Evolutionary conservation across 2,329 filamentous ascomycete genomes (phyloP).

Genomic region (Metarhizium anisopliae): DNA sequence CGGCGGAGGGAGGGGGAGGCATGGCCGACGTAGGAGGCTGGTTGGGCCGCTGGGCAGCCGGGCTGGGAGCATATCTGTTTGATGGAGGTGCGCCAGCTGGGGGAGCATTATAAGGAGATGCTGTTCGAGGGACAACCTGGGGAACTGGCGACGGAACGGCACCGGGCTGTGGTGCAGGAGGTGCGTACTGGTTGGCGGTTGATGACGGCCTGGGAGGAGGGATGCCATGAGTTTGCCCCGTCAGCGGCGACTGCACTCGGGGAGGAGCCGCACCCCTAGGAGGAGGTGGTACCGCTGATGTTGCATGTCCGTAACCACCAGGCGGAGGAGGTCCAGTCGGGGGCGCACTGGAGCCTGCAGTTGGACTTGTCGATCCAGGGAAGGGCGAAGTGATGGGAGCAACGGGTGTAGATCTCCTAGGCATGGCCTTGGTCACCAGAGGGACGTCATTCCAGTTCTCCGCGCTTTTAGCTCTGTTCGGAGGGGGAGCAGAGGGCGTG

Average conservation of each 20-base stretch:
- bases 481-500: slow-evolving; percentile 59
- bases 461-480: slow-evolving; percentile 61
- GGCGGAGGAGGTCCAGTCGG: slow-evolving; percentile 18
- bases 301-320: slow-evolving; percentile 52
- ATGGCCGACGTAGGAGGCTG: slow-evolving; percentile 31
- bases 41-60: slow-evolving; percentile 42
- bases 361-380: slow-evolving; percentile 49
- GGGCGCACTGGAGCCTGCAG: slow-evolving; percentile 39
- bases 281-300: slow-evolving; percentile 73
- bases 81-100: slow-evolving; percentile 60
- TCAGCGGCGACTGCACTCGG: slow-evolving; percentile 64
- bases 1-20: slow-evolving; percentile 29
- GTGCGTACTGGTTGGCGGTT: slow-evolving; percentile 47
- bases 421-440: slow-evolving; percentile 67
- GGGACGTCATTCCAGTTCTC: slow-evolving; percentile 94
- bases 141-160: slow-evolving; percentile 49
- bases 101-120: slow-evolving; percentile 80
- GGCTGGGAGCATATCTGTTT: slow-evolving; percentile 66
- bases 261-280: slow-evolving; percentile 60
- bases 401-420: slow-evolving; percentile 65
- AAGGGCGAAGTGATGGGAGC: slow-evolving; percentile 69
- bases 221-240: slow-evolving; percentile 39
- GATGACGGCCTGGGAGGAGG: slow-evolving; percentile 50
- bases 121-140: slow-evolving; percentile 59
- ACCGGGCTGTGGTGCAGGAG: slow-evolving; percentile 53